Conservation (phyloP, 2,329 filamentous ascomycete species). For the Aspergillus fischeri region DNA sequence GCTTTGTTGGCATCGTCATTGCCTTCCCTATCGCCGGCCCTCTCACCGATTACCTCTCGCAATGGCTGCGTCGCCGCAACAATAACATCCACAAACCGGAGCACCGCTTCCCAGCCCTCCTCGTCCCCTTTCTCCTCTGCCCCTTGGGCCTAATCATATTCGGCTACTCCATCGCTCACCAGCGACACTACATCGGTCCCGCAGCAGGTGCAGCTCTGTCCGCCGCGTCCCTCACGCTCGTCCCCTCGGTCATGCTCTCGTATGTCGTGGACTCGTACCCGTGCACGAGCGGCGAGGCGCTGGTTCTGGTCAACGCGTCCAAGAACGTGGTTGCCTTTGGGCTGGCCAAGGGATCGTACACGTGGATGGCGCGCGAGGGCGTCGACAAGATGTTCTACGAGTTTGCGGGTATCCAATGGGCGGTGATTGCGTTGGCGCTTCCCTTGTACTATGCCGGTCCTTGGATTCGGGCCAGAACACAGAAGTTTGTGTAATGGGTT, state of each 20-base stretch:
- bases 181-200: slow-evolving; percentile 20
- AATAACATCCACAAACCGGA: slow-evolving; percentile 37
- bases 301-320: slow-evolving; percentile 32
- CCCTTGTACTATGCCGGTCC: slow-evolving; percentile 31
- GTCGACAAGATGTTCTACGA: slow-evolving; percentile 35
- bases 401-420: slow-evolving; percentile 34
- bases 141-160: slow-evolving; percentile 32
- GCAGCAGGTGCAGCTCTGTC: slow-evolving; percentile 28
- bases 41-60: slow-evolving; percentile 38
- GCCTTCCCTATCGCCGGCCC: slow-evolving; percentile 38
- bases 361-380: slow-evolving; percentile 27
- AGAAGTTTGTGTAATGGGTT: too few relatives aligned
- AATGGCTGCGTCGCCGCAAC: slow-evolving; percentile 30
- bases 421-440: slow-evolving; percentile 24
- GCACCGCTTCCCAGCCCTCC: slow-evolving; percentile 36
- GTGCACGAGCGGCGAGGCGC: slow-evolving; percentile 26
- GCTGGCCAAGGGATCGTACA: slow-evolving; percentile 22
- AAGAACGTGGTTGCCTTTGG: slow-evolving; percentile 28
- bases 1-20: slow-evolving; percentile 37
- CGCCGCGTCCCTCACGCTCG: slow-evolving; percentile 25
- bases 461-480: slow-evolving; percentile 6
- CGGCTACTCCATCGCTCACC: slow-evolving; percentile 24
- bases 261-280: slow-evolving; percentile 34
- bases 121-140: slow-evolving; percentile 36
- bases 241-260: slow-evolving; percentile 34